These are phyloP conservation scores for Tetrapisispora nanseiensis DNA, from an alignment of 805 yeast species.

Conservation along the genomic window DNA sequence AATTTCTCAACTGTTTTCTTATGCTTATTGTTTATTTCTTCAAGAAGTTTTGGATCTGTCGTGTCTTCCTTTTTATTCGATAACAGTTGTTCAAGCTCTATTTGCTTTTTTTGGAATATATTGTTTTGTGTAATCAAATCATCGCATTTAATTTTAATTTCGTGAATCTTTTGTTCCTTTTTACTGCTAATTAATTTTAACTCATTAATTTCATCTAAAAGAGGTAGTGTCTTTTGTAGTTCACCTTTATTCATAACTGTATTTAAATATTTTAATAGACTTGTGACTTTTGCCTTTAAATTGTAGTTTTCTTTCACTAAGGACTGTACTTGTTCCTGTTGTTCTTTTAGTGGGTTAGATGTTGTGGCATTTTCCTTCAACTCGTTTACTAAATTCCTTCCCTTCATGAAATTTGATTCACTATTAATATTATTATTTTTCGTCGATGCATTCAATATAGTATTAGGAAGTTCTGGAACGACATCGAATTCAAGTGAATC, in stretches of 20 bases:
- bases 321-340: conserved; percentile 19
- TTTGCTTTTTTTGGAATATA: background rate
- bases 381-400: conserved; percentile 14
- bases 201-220: conserved; percentile 18
- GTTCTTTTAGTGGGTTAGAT: conserved; percentile 27
- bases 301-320: conserved; percentile 22
- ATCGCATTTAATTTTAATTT: conserved; percentile 9
- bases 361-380: conserved; percentile 15
- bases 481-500: conserved; percentile 28
- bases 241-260: conserved; percentile 21
- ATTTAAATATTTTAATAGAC: conserved; percentile 23
- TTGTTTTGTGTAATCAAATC: conserved; percentile 7
- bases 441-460: background rate
- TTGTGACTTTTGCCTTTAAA: conserved; percentile 21
- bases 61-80: background rate
- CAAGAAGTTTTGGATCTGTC: background rate
- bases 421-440: conserved; percentile 1
- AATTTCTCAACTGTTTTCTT: background rate
- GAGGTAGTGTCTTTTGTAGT: conserved; percentile 13
- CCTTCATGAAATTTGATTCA: conserved; percentile 2
- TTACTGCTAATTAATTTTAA: conserved; percentile 12
- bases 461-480: conserved; percentile 17
- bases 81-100: background rate
- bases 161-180: conserved; percentile 9
- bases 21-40: background rate